Percentiles rank a stretch among this genome's conserved stretches.
Evolutionary conservation across 805 yeast species (phyloP).

Genomic region (Wickerhamiella sergipiensis): DNA sequence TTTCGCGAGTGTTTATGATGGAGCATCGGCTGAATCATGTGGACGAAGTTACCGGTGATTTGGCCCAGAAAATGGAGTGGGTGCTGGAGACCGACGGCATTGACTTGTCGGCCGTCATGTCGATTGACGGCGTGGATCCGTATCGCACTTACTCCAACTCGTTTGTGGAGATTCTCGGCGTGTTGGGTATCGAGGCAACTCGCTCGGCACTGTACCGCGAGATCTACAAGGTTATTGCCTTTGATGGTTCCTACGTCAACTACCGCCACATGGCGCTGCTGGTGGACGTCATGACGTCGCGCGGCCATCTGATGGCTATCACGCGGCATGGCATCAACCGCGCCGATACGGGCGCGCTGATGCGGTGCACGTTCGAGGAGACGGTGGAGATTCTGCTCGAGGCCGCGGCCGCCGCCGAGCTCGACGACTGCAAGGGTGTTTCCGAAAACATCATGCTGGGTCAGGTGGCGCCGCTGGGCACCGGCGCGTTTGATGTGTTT

Average conservation of each 20-base stretch:
- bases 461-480: constrained; percentile 96
- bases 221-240: constrained; percentile 92
- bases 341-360: constrained; percentile 95
- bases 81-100: constrained; percentile 98
- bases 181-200: constrained; percentile 96
- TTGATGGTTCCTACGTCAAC: constrained; percentile 98
- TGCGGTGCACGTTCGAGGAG: constrained; percentile 99
- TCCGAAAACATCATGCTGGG: constrained; percentile 96
- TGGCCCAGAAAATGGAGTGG: constrained; percentile 85
- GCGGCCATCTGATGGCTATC: constrained; percentile 96
- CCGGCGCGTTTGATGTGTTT: constrained; percentile 94
- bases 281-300: constrained; percentile 96
- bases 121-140: constrained; percentile 89
- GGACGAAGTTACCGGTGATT: constrained; percentile 74
- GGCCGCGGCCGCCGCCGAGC: constrained; percentile 96
- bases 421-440: constrained; percentile 97
- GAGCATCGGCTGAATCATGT: constrained; percentile 28
- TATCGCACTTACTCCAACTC: constrained; percentile 88
- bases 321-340: constrained; percentile 99
- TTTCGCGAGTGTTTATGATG: constrained; percentile 63
- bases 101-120: constrained; percentile 85
- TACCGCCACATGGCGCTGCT: constrained; percentile 96
- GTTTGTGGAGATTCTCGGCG: constrained; percentile 87
- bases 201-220: constrained; percentile 88
- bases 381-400: constrained; percentile 95